These are phyloP conservation scores for Coemansia sp. DNA, from an alignment of 192 early-diverging fungal genomes.

Conservation along the genomic window DNA sequence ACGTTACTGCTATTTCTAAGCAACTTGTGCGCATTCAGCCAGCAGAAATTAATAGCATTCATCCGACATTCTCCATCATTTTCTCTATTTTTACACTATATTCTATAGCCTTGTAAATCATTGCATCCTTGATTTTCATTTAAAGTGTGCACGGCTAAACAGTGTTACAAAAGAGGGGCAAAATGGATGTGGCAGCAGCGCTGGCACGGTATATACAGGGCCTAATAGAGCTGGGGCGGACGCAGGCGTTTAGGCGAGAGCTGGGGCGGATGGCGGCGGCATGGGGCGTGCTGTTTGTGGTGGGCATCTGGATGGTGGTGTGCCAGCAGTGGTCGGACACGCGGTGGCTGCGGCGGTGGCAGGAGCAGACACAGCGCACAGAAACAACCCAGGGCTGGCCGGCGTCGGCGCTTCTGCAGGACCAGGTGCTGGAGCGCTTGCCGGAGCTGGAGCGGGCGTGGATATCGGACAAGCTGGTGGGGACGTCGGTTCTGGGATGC, in stretches of 20 bases:
- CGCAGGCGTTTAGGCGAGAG: conserved; percentile 30
- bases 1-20: background rate
- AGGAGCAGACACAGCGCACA: background rate
- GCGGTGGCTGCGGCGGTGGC: conserved; percentile 36
- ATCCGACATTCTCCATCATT: background rate
- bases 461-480: conserved; percentile 57
- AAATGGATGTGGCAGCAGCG: background rate
- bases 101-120: too few relatives aligned
- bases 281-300: conserved; percentile 30
- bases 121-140: too few relatives aligned
- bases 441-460: conserved; percentile 45
- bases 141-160: too few relatives aligned
- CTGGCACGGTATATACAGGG: conserved; percentile 1
- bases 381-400: conserved; percentile 29
- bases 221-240: conserved; percentile 7
- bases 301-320: conserved; percentile 53
- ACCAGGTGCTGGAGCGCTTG: conserved; percentile 54
- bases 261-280: conserved; percentile 28
- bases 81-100: background rate
- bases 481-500: conserved; percentile 45
- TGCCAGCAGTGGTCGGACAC: conserved; percentile 55
- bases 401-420: conserved; percentile 30
- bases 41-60: background rate
- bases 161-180: background rate
- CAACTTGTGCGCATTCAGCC: too few relatives aligned